Evolutionary conservation across 805 yeast genomes (phyloP), one percentile per base, ranked within the genome.

Genomic region (Yarrowia hollandica): DNA sequence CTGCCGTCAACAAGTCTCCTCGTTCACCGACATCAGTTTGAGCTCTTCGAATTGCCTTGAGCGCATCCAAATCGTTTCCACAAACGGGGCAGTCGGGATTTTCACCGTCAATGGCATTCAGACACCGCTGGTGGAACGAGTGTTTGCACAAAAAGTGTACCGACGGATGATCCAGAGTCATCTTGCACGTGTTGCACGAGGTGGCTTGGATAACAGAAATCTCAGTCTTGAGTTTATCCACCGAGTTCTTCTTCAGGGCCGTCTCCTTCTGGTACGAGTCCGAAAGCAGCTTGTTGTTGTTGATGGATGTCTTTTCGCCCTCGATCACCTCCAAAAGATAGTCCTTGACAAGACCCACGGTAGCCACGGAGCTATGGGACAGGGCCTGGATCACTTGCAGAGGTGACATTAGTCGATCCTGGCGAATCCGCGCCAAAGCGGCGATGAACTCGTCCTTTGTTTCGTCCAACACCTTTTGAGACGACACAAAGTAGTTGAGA

Each of bases 101-200:
- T 11, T 54, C 63, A 12, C 63, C 62, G 26, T 60, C 64, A 39
- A 61, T 61, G 8, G 67, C 69, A 62, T 66, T 77, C 22, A 90
- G 71, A 68, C 99, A 94, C 41, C 86, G 76, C 64, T 86, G 88
- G 68, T 94, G 98, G 68, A 82, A 90, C 2, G 94, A 82, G 67
- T 94, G 99, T 26, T 79, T 78, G 73, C 99, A 94, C 63, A 83
- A 81, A 74, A 92, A 94, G 66, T 88, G 95, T 0, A 88, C 81
- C 2, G 85, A 79, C 0, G 98, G 97, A 38, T 84, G 77, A 61
- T 88, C 95, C 18, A 92, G 72, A 11, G 80, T 77, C 39, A 79
- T 74, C 9, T 79, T 75, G 68, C 97, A 91, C 15, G 82, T 77
- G 12, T 82, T 74, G 67, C 97, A 91, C 33, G 75, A 76, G 23